Evolutionary conservation across 805 yeast species (phyloP).

Genomic region (Cyberlindnera euphorbiiphila): DNA sequence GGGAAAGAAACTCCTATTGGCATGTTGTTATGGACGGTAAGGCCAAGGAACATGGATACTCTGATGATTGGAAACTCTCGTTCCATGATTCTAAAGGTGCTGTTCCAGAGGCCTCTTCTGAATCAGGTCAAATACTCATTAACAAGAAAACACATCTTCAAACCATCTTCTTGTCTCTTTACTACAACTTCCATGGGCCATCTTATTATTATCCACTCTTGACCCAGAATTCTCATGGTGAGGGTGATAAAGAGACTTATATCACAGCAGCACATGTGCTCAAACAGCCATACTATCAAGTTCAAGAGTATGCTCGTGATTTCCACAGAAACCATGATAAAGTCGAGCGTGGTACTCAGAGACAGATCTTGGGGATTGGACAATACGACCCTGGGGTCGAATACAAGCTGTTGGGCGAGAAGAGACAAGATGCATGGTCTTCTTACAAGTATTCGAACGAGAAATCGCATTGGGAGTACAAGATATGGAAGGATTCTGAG

Average conservation of each 20-base stretch:
- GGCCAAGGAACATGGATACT: slow-evolving; percentile 9
- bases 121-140: slow-evolving; percentile 55
- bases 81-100: slow-evolving; percentile 45
- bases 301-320: slow-evolving; percentile 23
- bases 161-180: slow-evolving; percentile 48
- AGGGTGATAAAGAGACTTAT: slow-evolving; percentile 65
- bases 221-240: slow-evolving; percentile 62
- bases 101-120: slow-evolving; percentile 54
- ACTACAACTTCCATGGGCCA: slow-evolving; percentile 59
- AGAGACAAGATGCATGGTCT: slow-evolving; percentile 9
- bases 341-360: slow-evolving; percentile 23
- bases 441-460: slow-evolving; percentile 9
- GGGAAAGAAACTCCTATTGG: slow-evolving; percentile 28
- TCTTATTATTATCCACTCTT: slow-evolving; percentile 54
- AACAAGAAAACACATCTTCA: slow-evolving; percentile 50
- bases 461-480: slow-evolving; percentile 17
- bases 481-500: slow-evolving; percentile 13
- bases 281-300: slow-evolving; percentile 42
- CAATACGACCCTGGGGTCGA: slow-evolving; percentile 34
- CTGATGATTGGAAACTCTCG: slow-evolving; percentile 10
- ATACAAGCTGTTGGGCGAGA: slow-evolving; percentile 1
- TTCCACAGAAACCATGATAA: slow-evolving; percentile 10
- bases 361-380: slow-evolving; percentile 29
- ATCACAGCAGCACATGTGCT: slow-evolving; percentile 53
- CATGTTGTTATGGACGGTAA: slow-evolving; percentile 23